Percentiles rank a stretch among this genome's conserved stretches.
Evolutionary conservation across 192 early-diverging fungal species (phyloP).

Genomic region (Coemansia sp.): DNA sequence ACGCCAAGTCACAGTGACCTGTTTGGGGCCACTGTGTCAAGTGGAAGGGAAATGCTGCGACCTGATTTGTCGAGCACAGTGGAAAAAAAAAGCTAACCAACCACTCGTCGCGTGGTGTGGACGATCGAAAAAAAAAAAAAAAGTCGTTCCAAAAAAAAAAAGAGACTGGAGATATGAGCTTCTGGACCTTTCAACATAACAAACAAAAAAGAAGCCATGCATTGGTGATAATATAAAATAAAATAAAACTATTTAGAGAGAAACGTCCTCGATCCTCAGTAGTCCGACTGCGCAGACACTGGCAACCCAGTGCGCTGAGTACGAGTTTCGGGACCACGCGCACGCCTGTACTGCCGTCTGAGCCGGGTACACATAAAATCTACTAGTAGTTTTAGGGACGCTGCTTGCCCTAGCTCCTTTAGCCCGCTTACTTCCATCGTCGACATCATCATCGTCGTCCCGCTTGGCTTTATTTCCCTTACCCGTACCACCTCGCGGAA

Average conservation of each 20-base stretch:
- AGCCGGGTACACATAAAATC: constrained; percentile 13
- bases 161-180: not conserved
- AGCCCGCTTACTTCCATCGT: not conserved
- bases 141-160: not conserved
- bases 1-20: constrained; percentile 7
- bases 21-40: not conserved
- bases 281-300: constrained; percentile 29
- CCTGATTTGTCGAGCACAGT: constrained; percentile 5
- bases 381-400: not conserved
- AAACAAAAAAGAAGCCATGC: not conserved
- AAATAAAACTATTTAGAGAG: constrained; percentile 10
- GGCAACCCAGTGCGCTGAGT: constrained; percentile 36
- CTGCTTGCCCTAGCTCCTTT: not conserved
- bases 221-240: not conserved
- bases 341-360: constrained; percentile 29
- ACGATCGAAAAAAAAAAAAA: not conserved
- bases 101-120: not conserved
- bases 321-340: constrained; percentile 45
- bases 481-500: not conserved
- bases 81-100: not conserved
- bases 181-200: not conserved
- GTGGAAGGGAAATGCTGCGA: not conserved
- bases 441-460: not conserved
- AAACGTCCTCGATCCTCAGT: constrained; percentile 35
- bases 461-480: not conserved